A percentile compares a stretch with the other conserved stretches of the same genome.
phyloP scores from a whole-genome alignment of 1,284 basidiomycete genomes.

The Malassezia pachydermatis region DNA sequence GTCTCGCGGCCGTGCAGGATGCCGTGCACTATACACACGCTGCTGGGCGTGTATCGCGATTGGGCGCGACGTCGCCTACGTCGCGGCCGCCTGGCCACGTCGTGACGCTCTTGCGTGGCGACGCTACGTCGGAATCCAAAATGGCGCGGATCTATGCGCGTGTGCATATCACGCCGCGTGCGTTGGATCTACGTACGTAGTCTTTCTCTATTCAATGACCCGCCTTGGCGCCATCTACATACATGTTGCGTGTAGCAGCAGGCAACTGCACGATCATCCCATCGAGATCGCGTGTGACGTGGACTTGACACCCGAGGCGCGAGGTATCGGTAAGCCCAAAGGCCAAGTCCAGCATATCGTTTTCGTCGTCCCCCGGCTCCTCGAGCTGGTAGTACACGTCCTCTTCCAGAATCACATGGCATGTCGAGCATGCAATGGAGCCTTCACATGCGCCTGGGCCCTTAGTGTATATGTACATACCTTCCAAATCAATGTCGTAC shows the following conservation, averaged over 20 bases:
- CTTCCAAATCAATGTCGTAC: constrained; percentile 95
- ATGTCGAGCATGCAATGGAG: constrained; percentile 92
- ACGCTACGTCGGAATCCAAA: constrained; percentile 22
- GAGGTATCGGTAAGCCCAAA: constrained; percentile 90
- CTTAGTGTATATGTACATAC: too few species aligned
- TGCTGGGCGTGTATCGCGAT: constrained; percentile 39
- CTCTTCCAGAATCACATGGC: constrained; percentile 79
- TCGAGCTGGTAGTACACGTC: constrained; percentile 74
- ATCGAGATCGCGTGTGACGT: constrained; percentile 69
- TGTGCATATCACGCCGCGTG: constrained; percentile 24
- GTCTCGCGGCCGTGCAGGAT: constrained; percentile 32
- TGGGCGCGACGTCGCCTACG: constrained; percentile 19
- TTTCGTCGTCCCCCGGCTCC: constrained; percentile 93
- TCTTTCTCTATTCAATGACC: constrained; percentile 12
- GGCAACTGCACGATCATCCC: constrained; percentile 79
- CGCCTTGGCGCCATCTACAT: constrained; percentile 61
- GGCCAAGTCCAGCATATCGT: constrained; percentile 84
- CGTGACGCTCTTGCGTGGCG: constrained; percentile 33
- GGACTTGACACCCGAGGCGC: constrained; percentile 65
- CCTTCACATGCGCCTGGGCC: constrained; percentile 73
- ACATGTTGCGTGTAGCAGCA: constrained; percentile 91
- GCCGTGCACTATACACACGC: constrained; percentile 40
- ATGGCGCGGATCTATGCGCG: constrained; percentile 34
- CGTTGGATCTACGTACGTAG: constrained; percentile 18
- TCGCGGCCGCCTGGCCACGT: constrained; percentile 25